Evolutionary conservation across 108 stramenopile genomes (phyloP), one percentile per base, ranked within the genome.

Genomic region (Conticribra guillardii): DNA sequence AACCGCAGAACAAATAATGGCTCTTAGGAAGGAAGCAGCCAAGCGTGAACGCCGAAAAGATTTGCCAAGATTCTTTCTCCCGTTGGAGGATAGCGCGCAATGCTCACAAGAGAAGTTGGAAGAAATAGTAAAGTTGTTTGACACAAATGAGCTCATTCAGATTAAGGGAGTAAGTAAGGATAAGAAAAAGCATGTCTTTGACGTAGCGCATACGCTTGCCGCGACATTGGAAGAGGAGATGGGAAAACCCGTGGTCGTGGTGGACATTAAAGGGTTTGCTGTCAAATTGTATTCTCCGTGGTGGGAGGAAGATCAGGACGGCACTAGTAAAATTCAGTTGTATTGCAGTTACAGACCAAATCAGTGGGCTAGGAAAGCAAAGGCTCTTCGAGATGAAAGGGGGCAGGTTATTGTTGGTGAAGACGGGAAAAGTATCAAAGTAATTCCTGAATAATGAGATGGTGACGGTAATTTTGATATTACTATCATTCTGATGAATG

Each of bases 331-430:
- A 26, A 81, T 81, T 64, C 58, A 68, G 45, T 62, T 73, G 24
- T 24, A 68, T 27, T 63, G 62, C 16, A 71, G 62, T 71, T 81
- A 76, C 61, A 55, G 45, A 64, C 69, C 74, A 4, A 59, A 59
- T 56, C 74, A 76, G 69, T 81, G 80, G 80, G 57, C 55, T 1
- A 75, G 52, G 60, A 81, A 81, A 48, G 68, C 80, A 16, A 76
- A 81, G 53, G 34, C 74, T 2, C 29, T 68, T 27, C 54, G 80
- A 3, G 74, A 81, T 54, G 46, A 57, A 0, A 52, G 62, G n/a
- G 80, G 80, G 21, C 80, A 81, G 50, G 71, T 81, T 30, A 49
- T 81, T 29, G 64, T 26, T 19, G 80, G 51, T 34, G 80, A 75
- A 49, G 47, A 75, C 64, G 80, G 79, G 5, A 74, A 54, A 30